A percentile compares a stretch with the other conserved stretches of the same genome.
phyloP scores from a whole-genome alignment of 129 eudicot genomes.

The Pseudognaphalium luteoalbum region DNA sequence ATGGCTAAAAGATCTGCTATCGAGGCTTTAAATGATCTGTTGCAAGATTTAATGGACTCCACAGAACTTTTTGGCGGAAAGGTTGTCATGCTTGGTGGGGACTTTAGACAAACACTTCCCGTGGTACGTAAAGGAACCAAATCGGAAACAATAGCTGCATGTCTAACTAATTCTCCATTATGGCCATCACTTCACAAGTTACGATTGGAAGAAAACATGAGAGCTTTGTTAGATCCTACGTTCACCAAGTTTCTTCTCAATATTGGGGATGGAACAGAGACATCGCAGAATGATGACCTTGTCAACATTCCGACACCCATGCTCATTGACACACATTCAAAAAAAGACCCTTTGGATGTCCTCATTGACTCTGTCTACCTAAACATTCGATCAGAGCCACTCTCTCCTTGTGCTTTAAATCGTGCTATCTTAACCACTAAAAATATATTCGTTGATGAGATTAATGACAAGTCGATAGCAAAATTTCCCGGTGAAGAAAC shows the following conservation, averaged over 20 bases:
- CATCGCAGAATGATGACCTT: neutral
- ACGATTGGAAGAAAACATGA: too few species aligned
- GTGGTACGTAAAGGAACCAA: too few species aligned
- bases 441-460: constrained; percentile 7
- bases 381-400: neutral
- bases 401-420: neutral
- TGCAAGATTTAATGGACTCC: constrained; percentile 9
- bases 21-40: constrained; percentile 15
- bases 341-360: neutral
- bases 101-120: neutral
- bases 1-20: constrained; percentile 24
- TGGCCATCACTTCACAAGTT: too few species aligned
- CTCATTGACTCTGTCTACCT: neutral
- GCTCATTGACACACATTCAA: neutral
- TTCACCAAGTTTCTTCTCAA: too few species aligned
- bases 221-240: too few species aligned
- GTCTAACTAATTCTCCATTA: too few species aligned
- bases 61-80: constrained; percentile 19
- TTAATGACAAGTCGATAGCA: constrained; percentile 8
- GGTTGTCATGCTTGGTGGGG: constrained; percentile 27
- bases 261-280: too few species aligned
- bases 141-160: too few species aligned
- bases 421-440: constrained; percentile 6
- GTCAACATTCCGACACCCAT: neutral
- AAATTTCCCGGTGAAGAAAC: constrained; percentile 1